phyloP scores from a whole-genome alignment of 169 alveolate genomes.

The Plasmodium relictum region DNA sequence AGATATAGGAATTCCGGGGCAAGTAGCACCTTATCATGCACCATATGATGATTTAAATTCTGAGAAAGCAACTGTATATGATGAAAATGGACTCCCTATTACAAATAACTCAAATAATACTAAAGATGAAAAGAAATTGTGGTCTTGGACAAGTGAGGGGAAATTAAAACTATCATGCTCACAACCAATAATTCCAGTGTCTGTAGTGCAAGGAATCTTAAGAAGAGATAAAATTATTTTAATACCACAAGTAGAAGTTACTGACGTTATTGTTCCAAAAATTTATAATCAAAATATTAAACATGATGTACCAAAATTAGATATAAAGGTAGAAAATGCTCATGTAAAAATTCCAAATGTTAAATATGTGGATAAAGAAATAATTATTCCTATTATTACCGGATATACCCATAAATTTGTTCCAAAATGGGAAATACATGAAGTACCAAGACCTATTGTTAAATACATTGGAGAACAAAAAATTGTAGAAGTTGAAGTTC shows the following conservation, averaged over 20 bases:
- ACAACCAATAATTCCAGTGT: conserved; percentile 89
- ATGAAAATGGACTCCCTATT: conserved; percentile 58
- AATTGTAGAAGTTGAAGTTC: conserved; percentile 88
- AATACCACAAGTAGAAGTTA: conserved; percentile 89
- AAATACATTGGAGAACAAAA: conserved; percentile 90
- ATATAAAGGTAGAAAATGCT: conserved; percentile 82
- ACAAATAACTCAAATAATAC: conserved; percentile 10
- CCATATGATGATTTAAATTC: conserved; percentile 34
- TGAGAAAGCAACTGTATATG: conserved; percentile 34
- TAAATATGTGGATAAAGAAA: conserved; percentile 88
- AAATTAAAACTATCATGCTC: conserved; percentile 82
- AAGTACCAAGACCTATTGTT: conserved; percentile 90
- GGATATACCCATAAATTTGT: conserved; percentile 90
- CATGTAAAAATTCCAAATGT: conserved; percentile 87
- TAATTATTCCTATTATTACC: conserved; percentile 87
- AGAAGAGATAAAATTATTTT: conserved; percentile 89
- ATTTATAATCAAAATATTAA: conserved; percentile 89
- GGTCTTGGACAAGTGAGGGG: conserved; percentile 87
- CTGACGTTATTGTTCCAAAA: conserved; percentile 88
- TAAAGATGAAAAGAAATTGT: conserved; percentile 79
- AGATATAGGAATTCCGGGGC: conserved; percentile 64
- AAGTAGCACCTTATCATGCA: conserved; percentile 65
- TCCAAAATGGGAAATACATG: conserved; percentile 91
- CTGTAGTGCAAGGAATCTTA: conserved; percentile 89
- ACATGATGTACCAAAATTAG: conserved; percentile 88